These are phyloP conservation scores for Beverwykella pulmonaria DNA, from an alignment of 495 filamentous ascomycete genomes.

Conservation along the genomic window DNA sequence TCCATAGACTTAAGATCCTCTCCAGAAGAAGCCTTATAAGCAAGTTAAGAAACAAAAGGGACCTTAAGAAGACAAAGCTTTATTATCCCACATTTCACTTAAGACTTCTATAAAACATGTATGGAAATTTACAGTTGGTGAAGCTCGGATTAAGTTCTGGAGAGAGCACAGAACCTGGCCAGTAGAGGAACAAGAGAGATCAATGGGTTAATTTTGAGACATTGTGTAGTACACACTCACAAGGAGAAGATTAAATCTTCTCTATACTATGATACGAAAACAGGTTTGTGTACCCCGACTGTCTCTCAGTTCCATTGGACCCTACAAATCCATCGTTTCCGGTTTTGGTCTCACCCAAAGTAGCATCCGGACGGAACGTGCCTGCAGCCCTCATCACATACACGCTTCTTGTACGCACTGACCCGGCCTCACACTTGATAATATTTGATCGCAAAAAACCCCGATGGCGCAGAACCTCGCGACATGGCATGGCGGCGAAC, in stretches of 20 bases:
- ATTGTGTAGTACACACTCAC: slow-evolving; percentile 2
- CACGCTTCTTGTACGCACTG: too few species aligned
- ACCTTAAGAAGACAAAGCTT: slow-evolving; percentile 13
- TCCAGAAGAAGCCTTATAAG: slow-evolving; percentile 8
- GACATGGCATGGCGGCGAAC: too few species aligned
- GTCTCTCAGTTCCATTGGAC: too few species aligned
- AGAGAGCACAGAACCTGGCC: slow-evolving; percentile 4
- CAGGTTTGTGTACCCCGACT: too few species aligned
- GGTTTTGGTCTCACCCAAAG: too few species aligned
- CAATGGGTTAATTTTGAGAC: slow-evolving; percentile 11
- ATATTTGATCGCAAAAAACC: too few species aligned
- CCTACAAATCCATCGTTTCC: too few species aligned
- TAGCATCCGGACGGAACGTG: too few species aligned
- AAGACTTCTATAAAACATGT: not conserved
- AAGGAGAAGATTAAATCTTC: slow-evolving; percentile 43
- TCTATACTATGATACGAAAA: not conserved
- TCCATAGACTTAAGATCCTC: too few species aligned
- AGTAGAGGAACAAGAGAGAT: slow-evolving; percentile 16
- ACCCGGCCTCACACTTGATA: too few species aligned
- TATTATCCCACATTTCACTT: slow-evolving; percentile 3
- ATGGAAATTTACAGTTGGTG: not conserved
- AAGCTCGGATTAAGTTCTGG: slow-evolving; percentile 10
- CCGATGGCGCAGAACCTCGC: too few species aligned
- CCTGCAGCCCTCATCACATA: too few species aligned
- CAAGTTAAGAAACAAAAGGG: slow-evolving; percentile 18